Base-by-base conservation (phyloP, 768 basidiomycete genomes). In the Boletus tomentosulus region DNA sequence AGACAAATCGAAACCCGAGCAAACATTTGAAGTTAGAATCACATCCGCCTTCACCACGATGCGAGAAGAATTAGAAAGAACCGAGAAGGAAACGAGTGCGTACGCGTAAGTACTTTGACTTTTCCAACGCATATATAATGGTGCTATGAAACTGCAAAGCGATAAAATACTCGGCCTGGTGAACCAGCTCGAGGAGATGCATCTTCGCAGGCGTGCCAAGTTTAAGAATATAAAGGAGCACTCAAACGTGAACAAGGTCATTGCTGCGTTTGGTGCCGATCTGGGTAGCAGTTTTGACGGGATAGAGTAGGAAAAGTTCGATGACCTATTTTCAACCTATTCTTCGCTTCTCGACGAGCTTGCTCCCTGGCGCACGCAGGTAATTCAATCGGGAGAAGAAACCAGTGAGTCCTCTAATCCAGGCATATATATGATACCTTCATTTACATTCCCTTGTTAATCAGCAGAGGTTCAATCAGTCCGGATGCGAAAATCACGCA, bases 401-500 rank as follows among this genome's bases (percentile, higher is more conserved):
- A 65, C 63, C 55, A 56, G 75, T 77, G 52, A 56, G 71, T 66
- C 8, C 24, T 51, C 43, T 30, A 3, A 30, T 35, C 13, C 3
- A 33, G 11, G 10, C 31, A n/a, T n/a, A 22, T 38, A 13, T 24
- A 49, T 38, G 39, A 24, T 24, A 16, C 22, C 30, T 30, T 44
- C 41, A 58, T 50, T 57, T 45, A 63, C 22, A 41, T 12, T 44
- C 4, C 22, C 15, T 19, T n/a, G 41, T 48, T 4, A 6, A 55
- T 51, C 31, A 76, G 75, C 67, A 24, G 66, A 71, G 60, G 37
- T 51, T 10, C 74, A 74, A 27, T 54, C 63, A 13, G 43, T 44
- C 16, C 73, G 57, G 16, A 71, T 70, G 55, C 67, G 64, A 30
- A 65, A 61, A 31, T 75, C 72, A 5, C 69, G 76, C 46, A 64